Conservation (phyloP, 768 basidiomycete genomes). For the Mycena vulgaris region DNA sequence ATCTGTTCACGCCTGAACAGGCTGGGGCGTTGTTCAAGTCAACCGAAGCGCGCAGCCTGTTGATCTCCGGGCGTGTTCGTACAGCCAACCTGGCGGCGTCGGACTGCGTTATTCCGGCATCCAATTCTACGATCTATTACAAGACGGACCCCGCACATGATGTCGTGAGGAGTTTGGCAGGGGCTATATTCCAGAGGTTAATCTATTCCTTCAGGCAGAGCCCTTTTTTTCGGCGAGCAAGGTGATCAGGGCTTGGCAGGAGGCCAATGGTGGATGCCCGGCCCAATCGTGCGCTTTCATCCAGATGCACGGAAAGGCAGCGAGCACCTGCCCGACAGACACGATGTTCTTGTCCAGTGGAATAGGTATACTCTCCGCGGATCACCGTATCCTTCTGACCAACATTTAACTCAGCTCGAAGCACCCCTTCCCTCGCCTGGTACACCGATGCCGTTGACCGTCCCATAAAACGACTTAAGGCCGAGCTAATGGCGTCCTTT, state of each 20-base stretch:
- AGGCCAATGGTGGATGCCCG: constrained; percentile 55
- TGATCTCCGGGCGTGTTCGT: constrained; percentile 58
- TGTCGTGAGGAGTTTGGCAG: constrained; percentile 45
- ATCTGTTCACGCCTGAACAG: constrained; percentile 56
- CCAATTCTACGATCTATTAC: constrained; percentile 49
- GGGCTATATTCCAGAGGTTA: background rate
- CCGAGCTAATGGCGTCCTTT: constrained; percentile 48
- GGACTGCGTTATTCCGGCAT: constrained; percentile 49
- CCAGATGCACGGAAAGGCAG: constrained; percentile 64
- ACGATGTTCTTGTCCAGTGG: constrained; percentile 63
- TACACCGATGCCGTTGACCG: constrained; percentile 52
- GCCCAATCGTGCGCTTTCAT: constrained; percentile 59
- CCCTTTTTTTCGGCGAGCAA: constrained; percentile 60
- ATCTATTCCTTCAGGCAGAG: constrained; percentile 51
- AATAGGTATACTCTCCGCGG: constrained; percentile 50
- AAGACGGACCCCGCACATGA: constrained; percentile 66
- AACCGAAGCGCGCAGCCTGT: constrained; percentile 57
- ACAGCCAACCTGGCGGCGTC: constrained; percentile 51
- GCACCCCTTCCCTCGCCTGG: constrained; percentile 51
- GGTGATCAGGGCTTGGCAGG: constrained; percentile 59
- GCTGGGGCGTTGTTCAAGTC: constrained; percentile 57
- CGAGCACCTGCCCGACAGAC: constrained; percentile 54
- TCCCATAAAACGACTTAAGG: constrained; percentile 55
- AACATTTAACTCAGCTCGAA: constrained; percentile 39
- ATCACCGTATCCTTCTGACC: background rate